A percentile compares a stretch with the other conserved stretches of the same genome.
Conservation (phyloP, 129 eudicot genomes). For the Pseudognaphalium luteoalbum region DNA sequence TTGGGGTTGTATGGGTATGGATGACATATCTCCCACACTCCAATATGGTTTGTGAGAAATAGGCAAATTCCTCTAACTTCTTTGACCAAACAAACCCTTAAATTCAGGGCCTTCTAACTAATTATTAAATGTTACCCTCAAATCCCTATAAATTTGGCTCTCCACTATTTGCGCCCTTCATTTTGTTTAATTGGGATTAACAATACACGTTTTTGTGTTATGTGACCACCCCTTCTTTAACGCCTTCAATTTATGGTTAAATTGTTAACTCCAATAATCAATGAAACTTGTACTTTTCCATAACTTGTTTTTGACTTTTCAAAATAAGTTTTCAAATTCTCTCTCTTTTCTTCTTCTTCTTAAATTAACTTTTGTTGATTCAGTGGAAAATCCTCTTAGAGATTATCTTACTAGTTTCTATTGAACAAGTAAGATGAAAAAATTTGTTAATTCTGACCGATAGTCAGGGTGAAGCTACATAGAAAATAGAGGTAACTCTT, state of each 20-base stretch:
- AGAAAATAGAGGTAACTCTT: too few relatives aligned
- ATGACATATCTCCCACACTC: constrained; percentile 41
- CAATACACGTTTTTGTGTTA: constrained; percentile 38
- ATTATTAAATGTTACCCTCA: constrained; percentile 28
- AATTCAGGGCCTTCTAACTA: constrained; percentile 32
- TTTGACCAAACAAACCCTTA: constrained; percentile 37
- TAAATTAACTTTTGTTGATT: too few relatives aligned
- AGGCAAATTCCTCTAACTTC: constrained; percentile 26
- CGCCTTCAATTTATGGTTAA: constrained; percentile 35
- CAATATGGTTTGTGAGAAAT: constrained; percentile 34
- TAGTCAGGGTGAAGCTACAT: too few relatives aligned
- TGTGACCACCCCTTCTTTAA: constrained; percentile 33
- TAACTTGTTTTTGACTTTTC: not conserved
- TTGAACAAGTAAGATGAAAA: too few relatives aligned
- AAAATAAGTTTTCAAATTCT: too few relatives aligned
- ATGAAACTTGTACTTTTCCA: constrained; percentile 15
- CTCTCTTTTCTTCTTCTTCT: too few relatives aligned
- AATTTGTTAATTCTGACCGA: too few relatives aligned
- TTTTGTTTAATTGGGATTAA: constrained; percentile 39
- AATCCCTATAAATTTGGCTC: constrained; percentile 41
- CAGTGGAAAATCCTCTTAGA: not conserved
- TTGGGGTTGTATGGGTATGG: constrained; percentile 12
- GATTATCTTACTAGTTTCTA: too few relatives aligned
- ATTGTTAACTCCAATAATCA: constrained; percentile 33
- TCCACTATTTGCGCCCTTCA: constrained; percentile 41